Percentiles rank a stretch among this genome's conserved stretches.
These are phyloP conservation scores for Penicillium sclerotigenum DNA, from an alignment of 2,329 filamentous ascomycete species.

Conservation along the genomic window DNA sequence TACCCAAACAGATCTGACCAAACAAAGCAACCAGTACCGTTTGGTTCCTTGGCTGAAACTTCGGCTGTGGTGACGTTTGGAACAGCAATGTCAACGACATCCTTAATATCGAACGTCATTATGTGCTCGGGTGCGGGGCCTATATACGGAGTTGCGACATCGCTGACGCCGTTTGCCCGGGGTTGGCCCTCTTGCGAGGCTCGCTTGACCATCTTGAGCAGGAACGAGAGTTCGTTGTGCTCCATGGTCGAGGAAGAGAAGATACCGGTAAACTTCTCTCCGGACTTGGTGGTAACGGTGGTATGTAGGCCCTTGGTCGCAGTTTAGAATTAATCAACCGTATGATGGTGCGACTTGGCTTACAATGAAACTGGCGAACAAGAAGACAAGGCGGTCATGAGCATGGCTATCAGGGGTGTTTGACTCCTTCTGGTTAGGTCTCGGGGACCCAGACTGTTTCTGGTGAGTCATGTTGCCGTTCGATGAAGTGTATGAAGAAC, in stretches of 20 bases:
- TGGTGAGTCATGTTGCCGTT: conserved; percentile 53
- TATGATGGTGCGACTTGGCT: conserved; percentile 29
- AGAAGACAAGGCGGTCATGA: conserved; percentile 58
- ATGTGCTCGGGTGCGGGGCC: conserved; percentile 46
- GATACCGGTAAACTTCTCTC: conserved; percentile 60
- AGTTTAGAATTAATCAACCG: conserved; percentile 14
- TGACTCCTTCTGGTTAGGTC: conserved; percentile 47
- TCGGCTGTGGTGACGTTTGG: conserved; percentile 53
- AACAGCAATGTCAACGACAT: conserved; percentile 57
- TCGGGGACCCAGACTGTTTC: conserved; percentile 41
- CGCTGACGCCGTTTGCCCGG: conserved; percentile 43
- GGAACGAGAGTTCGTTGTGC: conserved; percentile 52
- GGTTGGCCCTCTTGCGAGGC: conserved; percentile 37
- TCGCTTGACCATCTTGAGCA: conserved; percentile 65
- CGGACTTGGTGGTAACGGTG: conserved; percentile 57
- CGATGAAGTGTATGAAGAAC: conserved; percentile 48
- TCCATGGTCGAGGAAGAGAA: conserved; percentile 57
- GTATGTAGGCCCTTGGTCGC: conserved; percentile 52
- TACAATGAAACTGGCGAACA: conserved; percentile 59
- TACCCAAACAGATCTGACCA: not conserved
- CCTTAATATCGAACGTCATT: conserved; percentile 62
- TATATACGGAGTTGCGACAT: conserved; percentile 40
- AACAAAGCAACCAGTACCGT: conserved; percentile 48
- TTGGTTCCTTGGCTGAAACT: conserved; percentile 51
- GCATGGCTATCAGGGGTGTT: conserved; percentile 56